Evolutionary conservation across 805 yeast species (phyloP), one percentile per base, ranked within the genome.

Genomic region (Candida xiaguanensis): DNA sequence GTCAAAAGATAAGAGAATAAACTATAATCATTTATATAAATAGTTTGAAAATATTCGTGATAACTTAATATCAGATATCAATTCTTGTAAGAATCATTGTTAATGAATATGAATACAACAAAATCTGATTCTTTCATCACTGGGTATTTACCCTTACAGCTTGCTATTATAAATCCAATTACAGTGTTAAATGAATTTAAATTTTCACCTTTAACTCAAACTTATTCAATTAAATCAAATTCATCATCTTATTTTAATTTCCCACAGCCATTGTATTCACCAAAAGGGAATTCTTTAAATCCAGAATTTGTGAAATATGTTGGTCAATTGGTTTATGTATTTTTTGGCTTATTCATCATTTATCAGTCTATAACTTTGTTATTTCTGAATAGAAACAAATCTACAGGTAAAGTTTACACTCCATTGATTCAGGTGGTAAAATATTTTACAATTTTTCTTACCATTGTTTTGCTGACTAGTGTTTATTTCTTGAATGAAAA

Each of bases 231-330:
- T 5, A 12, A 3, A 3, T 14, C 24, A n/a, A 32, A n/a, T 15
- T 4, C 12, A 4, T 5, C 5, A 11, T 12, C 17, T 5, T 13
- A 27, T 15, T 23, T 23, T 19, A 6, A 22, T 4, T 24, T 40
- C 14, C 44, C 43, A 12, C 36, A 11, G 9, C 65, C 64, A 3
- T 53, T 61, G 26, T 53, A 48, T 30, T 40, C 52, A 38, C 52
- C 58, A 4, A 14, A 34, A 23, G 44, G 43, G 13, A 60, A 61
- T 41, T 45, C 53, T 29, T 28, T 61, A 9, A 57, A 61, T 41
- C 67, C 67, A 3, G 59, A 61, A 38, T 61, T 63, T 38, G 34
- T 61, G 13, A 37, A 46, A n/a, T 44, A 41, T 16, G 42, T 52
- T 2, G 39, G 39, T 8, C 29, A 36, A 2, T 20, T 25, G 0